Percentiles rank a stretch among this genome's conserved stretches.
phyloP scores from a whole-genome alignment of 148 eudicot species.

The Amaranthus hypochondriacus region DNA sequence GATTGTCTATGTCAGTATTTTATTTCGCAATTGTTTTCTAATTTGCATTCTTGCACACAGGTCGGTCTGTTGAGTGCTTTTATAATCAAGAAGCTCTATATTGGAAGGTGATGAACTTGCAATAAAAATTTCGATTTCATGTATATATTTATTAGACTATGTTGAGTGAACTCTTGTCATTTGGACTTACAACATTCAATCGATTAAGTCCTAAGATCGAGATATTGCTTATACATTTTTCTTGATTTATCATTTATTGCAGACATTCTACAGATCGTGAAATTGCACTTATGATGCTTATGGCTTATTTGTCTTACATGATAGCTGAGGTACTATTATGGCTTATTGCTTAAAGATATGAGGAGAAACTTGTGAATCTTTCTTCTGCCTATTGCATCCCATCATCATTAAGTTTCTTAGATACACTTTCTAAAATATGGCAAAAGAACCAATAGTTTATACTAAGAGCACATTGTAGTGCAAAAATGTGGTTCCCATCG shows the following conservation, averaged over 20 bases:
- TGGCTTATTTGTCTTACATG: conserved; percentile 96
- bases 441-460: no score
- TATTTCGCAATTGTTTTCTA: conserved; percentile 4
- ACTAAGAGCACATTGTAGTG: no score
- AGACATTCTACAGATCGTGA: conserved; percentile 98
- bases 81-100: conserved; percentile 75
- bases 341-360: neutral
- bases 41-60: conserved; percentile 36
- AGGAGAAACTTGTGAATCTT: neutral
- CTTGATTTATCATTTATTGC: conserved; percentile 20
- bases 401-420: neutral
- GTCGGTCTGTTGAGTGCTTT: conserved; percentile 84
- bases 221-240: neutral
- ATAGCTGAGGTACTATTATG: conserved; percentile 60
- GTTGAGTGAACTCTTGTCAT: neutral
- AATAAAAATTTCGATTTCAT: neutral
- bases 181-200: neutral
- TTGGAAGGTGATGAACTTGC: conserved; percentile 61
- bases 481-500: no score
- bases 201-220: neutral
- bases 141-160: neutral
- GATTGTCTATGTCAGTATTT: neutral
- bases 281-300: conserved; percentile 91
- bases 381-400: neutral
- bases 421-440: no score